Evolutionary conservation across 2,329 filamentous ascomycete genomes (phyloP).

Genomic region (Parastagonospora avenae): DNA sequence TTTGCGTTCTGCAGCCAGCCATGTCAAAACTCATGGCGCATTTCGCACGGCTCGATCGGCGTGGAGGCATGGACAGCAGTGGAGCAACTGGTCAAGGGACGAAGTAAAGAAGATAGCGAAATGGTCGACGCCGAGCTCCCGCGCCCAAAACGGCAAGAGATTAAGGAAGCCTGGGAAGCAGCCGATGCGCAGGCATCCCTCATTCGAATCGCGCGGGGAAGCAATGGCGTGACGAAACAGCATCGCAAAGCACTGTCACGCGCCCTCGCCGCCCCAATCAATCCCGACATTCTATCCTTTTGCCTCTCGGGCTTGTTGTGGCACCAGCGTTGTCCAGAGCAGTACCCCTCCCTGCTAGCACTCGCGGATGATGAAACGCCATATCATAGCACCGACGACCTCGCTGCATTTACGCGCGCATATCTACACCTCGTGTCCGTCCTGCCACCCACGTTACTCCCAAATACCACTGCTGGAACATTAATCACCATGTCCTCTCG

Average conservation of each 20-base stretch:
- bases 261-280: slow-evolving; percentile 34
- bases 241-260: slow-evolving; percentile 39
- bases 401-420: slow-evolving; percentile 46
- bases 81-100: slow-evolving; percentile 38
- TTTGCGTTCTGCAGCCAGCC: slow-evolving; percentile 50
- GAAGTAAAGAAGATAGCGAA: slow-evolving; percentile 40
- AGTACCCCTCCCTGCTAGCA: slow-evolving; percentile 41
- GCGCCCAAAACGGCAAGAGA: slow-evolving; percentile 34
- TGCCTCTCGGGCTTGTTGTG: slow-evolving; percentile 49
- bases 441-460: slow-evolving; percentile 44
- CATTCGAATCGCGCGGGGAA: slow-evolving; percentile 29
- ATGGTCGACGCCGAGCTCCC: slow-evolving; percentile 38
- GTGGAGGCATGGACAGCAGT: slow-evolving; percentile 43
- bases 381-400: slow-evolving; percentile 49
- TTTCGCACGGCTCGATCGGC: slow-evolving; percentile 31
- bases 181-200: slow-evolving; percentile 29
- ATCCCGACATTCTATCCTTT: slow-evolving; percentile 50
- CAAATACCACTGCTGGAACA: slow-evolving; percentile 38
- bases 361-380: slow-evolving; percentile 50
- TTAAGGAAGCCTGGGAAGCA: slow-evolving; percentile 33
- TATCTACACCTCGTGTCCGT: slow-evolving; percentile 52
- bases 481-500: slow-evolving; percentile 45
- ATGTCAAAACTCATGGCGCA: slow-evolving; percentile 47
- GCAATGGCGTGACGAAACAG: slow-evolving; percentile 33
- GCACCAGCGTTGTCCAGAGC: slow-evolving; percentile 31